Evolutionary conservation across 306 rosid species (phyloP).

Genomic region (Medicago truncatula): MtrunA17r5.0-ANR NC_053049.1:44161001-44161500

Average conservation of each 20-base stretch:
- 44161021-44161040: constrained; percentile 44
- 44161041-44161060: constrained; percentile 68
- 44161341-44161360: constrained; percentile 70
- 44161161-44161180: constrained; percentile 80
- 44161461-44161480: constrained; percentile 25
- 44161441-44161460: neutral
- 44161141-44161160: constrained; percentile 67
- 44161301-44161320: constrained; percentile 42
- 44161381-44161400: constrained; percentile 55
- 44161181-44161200: constrained; percentile 58
- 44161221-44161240: constrained; percentile 65
- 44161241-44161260: constrained; percentile 61
- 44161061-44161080: neutral
- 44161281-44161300: no score
- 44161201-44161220: constrained; percentile 70
- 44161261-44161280: constrained; percentile 50
- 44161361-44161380: constrained; percentile 39
- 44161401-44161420: constrained; percentile 46
- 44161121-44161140: neutral
- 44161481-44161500: neutral
- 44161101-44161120: constrained; percentile 12
- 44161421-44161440: neutral
- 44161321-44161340: constrained; percentile 73
- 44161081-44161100: constrained; percentile 9
- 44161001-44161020: constrained; percentile 56